Evolutionary conservation across 176 grass and related monocot species (phyloP), one percentile per base, ranked within the genome.

Genomic region (Ensete ventricosum): DNA sequence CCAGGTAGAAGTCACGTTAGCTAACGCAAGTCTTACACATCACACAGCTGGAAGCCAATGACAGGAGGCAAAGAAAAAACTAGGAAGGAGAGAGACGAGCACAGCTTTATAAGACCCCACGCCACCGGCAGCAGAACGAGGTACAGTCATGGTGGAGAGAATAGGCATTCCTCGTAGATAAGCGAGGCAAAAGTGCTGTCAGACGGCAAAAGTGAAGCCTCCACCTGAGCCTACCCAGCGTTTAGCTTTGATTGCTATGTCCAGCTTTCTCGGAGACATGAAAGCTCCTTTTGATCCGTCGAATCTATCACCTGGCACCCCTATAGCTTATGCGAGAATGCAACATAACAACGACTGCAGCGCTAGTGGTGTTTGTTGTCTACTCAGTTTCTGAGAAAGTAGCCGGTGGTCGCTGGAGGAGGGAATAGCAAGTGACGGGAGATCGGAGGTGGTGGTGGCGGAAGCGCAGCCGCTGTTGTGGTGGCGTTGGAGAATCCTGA

Each of bases 401-500:
- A 63, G 52, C 51, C n/a, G 14, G 48, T 62, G 9, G 69, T 80
- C 58, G 77, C 58, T 80, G 11, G 73, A 51, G 20, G 83, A 62
- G 64, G 21, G 73, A 50, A 8, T 64, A 8, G 19, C 54, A 53
- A 10, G 1, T 17, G 72, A 55, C 1, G 2, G 22, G 72, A 9
- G 21, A 16, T 34, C 29, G 52, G 22, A 29, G 25, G 72, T 58
- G 24, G 20, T 62, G 57, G 57, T 9, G 21, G 58, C 11, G 53
- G 50, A 67, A 68, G 54, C 9, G 73, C 62, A 65, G 9, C 64
- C 5, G 72, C 51, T 57, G 60, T 80, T 50, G 51, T 77, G 71
- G 51, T 77, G 71, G 72, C 79, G 55, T 84, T 72, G 64, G 84
- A 99, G 91, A 99, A 99, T 99, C 96, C 96, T 99, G 96, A 99